A percentile compares a stretch with the other conserved stretches of the same genome.
These are phyloP conservation scores for Cryptosporidium ubiquitum DNA, from an alignment of 169 alveolate genomes.

Conservation along the genomic window DNA sequence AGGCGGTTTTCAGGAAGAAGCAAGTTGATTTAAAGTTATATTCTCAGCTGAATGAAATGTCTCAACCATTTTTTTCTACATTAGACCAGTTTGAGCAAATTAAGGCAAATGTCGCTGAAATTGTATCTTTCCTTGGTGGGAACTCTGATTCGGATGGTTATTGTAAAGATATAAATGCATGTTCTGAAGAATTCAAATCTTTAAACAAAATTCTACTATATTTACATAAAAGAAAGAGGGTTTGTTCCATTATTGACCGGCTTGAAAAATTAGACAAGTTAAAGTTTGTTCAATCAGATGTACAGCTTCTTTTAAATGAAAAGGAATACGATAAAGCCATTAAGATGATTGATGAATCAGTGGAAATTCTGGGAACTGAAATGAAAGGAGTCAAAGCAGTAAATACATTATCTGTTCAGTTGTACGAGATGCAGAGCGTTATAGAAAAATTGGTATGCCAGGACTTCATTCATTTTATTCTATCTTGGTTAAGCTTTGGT, in stretches of 20 bases:
- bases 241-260: background rate
- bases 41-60: background rate
- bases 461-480: constrained; percentile 14
- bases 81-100: background rate
- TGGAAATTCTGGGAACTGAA: background rate
- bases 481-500: constrained; percentile 11
- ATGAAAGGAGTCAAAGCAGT: constrained; percentile 29
- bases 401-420: constrained; percentile 14
- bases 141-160: background rate
- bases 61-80: constrained; percentile 26
- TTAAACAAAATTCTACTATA: background rate
- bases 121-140: background rate
- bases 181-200: background rate
- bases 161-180: background rate
- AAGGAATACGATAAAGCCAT: constrained; percentile 31
- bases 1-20: background rate
- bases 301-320: constrained; percentile 20
- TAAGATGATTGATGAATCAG: background rate
- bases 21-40: constrained; percentile 1
- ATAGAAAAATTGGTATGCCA: constrained; percentile 36
- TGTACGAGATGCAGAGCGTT: constrained; percentile 17
- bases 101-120: background rate
- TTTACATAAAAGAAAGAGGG: background rate
- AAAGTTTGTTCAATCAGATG: background rate
- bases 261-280: background rate